Evolutionary conservation across 2,329 filamentous ascomycete species (phyloP).

Genomic region (Cytospora schulzeri): DNA sequence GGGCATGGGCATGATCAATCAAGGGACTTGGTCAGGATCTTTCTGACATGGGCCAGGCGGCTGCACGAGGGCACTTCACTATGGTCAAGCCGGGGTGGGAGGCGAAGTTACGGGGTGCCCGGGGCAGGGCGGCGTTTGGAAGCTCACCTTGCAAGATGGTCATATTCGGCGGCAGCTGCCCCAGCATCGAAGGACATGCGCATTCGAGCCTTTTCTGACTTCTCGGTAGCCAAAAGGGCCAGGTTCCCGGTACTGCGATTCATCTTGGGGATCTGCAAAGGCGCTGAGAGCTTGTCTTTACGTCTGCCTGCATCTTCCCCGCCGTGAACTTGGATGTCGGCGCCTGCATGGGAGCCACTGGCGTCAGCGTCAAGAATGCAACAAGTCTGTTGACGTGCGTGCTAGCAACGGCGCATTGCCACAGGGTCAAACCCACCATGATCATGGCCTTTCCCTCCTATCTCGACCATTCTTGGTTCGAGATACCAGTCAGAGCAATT

Average conservation of each 20-base stretch:
- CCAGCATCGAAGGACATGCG: conserved; percentile 79
- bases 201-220: conserved; percentile 61
- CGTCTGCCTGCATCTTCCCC: conserved; percentile 46
- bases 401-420: conserved; percentile 14
- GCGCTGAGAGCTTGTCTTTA: conserved; percentile 44
- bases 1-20: neutral
- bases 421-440: conserved; percentile 40
- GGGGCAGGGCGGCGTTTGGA: conserved; percentile 13
- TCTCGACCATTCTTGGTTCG: conserved; percentile 48
- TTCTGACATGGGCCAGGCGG: conserved; percentile 8
- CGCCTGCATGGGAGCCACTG: conserved; percentile 39
- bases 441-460: conserved; percentile 45
- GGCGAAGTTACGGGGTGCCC: conserved; percentile 30
- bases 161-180: conserved; percentile 62
- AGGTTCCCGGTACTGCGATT: conserved; percentile 69
- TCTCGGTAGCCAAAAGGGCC: conserved; percentile 46
- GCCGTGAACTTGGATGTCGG: conserved; percentile 41
- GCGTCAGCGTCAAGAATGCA: conserved; percentile 18
- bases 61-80: conserved; percentile 11
- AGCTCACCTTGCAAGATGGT: conserved; percentile 73
- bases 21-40: conserved; percentile 32
- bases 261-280: conserved; percentile 57
- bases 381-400: conserved; percentile 1
- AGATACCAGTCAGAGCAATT: conserved; percentile 18
- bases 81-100: conserved; percentile 11